Conservation (phyloP, 441 rosid genomes). For the Bruguiera hainesii region DNA sequence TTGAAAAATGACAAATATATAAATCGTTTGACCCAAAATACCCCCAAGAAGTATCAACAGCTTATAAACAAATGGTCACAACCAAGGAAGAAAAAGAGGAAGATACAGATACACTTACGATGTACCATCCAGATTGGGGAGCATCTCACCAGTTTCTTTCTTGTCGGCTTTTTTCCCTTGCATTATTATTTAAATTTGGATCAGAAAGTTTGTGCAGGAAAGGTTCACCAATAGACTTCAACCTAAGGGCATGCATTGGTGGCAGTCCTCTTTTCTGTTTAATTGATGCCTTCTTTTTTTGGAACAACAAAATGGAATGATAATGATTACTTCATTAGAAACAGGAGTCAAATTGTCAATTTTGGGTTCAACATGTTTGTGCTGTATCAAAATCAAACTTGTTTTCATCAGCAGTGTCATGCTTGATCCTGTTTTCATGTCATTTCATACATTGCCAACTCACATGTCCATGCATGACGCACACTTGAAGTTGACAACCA, state of each 20-base stretch:
- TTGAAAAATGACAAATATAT: neutral
- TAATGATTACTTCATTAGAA: too few species aligned
- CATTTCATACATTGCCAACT: neutral
- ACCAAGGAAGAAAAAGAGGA: slow-evolving; percentile 12
- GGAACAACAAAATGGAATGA: too few species aligned
- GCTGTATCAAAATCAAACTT: too few species aligned
- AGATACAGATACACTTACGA: slow-evolving; percentile 58
- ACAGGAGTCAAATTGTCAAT: too few species aligned
- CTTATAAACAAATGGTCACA: neutral
- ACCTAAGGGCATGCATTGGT: too few species aligned
- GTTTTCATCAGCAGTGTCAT: neutral
- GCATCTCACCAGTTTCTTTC: slow-evolving; percentile 91
- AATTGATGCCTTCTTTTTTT: too few species aligned
- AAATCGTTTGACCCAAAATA: slow-evolving; percentile 2
- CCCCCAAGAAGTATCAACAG: neutral
- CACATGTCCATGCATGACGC: neutral
- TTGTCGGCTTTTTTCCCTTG: slow-evolving; percentile 84
- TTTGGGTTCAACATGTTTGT: too few species aligned
- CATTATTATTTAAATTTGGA: slow-evolving; percentile 23
- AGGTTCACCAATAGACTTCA: neutral
- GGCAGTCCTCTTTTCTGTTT: too few species aligned
- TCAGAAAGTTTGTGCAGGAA: slow-evolving; percentile 13
- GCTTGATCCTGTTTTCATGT: too few species aligned
- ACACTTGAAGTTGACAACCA: slow-evolving; percentile 12
- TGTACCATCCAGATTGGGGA: slow-evolving; percentile 81